Evolutionary conservation across 2,329 filamentous ascomycete species (phyloP).

Genomic region (Penicillium nordicum): DNA sequence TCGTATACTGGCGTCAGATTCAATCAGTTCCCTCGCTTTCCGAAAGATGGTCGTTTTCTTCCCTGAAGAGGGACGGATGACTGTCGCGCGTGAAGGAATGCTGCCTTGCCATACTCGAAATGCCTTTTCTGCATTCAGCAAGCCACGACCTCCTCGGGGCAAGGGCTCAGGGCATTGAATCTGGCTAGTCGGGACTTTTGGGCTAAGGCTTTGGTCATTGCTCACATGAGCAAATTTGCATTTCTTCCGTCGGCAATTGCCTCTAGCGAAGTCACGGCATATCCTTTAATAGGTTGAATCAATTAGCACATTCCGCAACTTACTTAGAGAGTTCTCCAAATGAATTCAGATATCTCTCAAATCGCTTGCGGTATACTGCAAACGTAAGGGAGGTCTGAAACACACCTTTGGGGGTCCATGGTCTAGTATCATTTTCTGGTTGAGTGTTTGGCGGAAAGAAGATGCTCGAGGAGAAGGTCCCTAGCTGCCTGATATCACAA

Average conservation of each 20-base stretch:
- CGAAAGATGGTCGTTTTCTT: slow-evolving; percentile 21
- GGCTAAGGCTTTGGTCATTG: background rate
- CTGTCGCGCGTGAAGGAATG: background rate
- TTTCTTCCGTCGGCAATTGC: slow-evolving; percentile 4
- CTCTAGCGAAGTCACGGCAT: slow-evolving; percentile 9
- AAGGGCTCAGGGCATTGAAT: background rate
- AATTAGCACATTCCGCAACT: background rate
- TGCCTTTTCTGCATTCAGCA: background rate
- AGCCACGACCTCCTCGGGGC: background rate
- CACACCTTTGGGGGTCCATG: background rate
- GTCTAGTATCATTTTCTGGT: background rate
- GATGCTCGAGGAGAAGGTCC: background rate
- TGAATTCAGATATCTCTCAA: background rate
- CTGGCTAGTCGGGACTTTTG: background rate
- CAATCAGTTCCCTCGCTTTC: slow-evolving; percentile 24
- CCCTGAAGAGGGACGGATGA: background rate
- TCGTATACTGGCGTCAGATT: slow-evolving; percentile 17
- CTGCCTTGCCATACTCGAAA: slow-evolving; percentile 6
- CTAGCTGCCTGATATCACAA: background rate
- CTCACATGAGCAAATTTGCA: slow-evolving; percentile 16
- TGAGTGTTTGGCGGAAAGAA: background rate
- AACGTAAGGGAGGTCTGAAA: background rate
- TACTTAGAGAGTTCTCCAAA: background rate
- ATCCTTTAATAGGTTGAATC: background rate
- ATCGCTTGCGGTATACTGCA: background rate